A percentile compares a stretch with the other conserved stretches of the same genome.
phyloP scores from a whole-genome alignment of 1,139 yeast genomes.

The Saccharomyces hybrid region DNA sequence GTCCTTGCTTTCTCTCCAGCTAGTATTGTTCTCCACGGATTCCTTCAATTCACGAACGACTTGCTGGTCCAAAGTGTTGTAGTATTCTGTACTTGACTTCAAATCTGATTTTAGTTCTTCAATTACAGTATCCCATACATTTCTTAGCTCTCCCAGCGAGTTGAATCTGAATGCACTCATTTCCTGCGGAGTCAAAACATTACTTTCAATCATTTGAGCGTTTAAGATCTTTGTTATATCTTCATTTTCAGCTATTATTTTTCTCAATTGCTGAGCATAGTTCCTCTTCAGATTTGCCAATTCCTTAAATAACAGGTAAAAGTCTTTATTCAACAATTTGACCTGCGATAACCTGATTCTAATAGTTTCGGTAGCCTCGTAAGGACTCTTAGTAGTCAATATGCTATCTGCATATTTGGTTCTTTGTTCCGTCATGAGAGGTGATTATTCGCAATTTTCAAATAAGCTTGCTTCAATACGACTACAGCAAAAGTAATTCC shows the following conservation, averaged over 20 bases:
- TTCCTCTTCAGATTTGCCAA: slow-evolving; percentile 42
- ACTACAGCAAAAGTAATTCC: neutral
- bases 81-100: slow-evolving; percentile 42
- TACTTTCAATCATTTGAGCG: slow-evolving; percentile 24
- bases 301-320: slow-evolving; percentile 47
- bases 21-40: slow-evolving; percentile 45
- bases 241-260: slow-evolving; percentile 39
- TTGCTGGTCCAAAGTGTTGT: slow-evolving; percentile 47
- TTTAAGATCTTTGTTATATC: slow-evolving; percentile 32
- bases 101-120: slow-evolving; percentile 46
- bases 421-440: slow-evolving; percentile 28
- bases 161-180: slow-evolving; percentile 36
- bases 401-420: slow-evolving; percentile 38
- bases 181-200: slow-evolving; percentile 28
- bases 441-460: neutral
- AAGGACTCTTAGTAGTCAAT: slow-evolving; percentile 38
- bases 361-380: slow-evolving; percentile 40
- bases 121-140: slow-evolving; percentile 50
- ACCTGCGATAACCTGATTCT: slow-evolving; percentile 39
- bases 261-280: slow-evolving; percentile 43
- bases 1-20: slow-evolving; percentile 37
- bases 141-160: slow-evolving; percentile 45
- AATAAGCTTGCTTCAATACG: neutral
- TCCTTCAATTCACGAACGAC: slow-evolving; percentile 47
- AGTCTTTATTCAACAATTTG: slow-evolving; percentile 38